phyloP scores from a whole-genome alignment of 768 basidiomycete genomes.

The Paxillus rubicundulus region DNA sequence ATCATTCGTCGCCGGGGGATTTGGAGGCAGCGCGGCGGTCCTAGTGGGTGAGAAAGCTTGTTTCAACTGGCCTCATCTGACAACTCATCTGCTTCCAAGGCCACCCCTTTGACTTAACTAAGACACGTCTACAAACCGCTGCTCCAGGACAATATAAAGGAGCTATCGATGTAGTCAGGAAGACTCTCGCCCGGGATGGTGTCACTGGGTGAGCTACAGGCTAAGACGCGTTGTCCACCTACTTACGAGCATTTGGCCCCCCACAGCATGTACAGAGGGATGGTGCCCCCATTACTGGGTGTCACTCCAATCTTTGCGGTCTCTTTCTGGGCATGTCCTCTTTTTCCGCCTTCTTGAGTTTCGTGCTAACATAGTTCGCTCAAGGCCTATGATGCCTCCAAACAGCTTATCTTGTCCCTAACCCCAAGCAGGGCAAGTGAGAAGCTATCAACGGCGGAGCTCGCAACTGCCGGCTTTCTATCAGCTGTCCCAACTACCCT shows the following conservation, averaged over 20 bases:
- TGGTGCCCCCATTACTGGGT: slow-evolving; percentile 89
- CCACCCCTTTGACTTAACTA: slow-evolving; percentile 96
- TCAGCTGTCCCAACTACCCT: slow-evolving; percentile 91
- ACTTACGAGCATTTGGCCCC: slow-evolving; percentile 2
- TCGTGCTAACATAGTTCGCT: slow-evolving; percentile 8
- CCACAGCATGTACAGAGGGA: slow-evolving; percentile 80
- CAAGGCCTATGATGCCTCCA: slow-evolving; percentile 92
- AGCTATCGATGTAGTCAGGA: slow-evolving; percentile 89
- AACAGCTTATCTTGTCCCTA: slow-evolving; percentile 71
- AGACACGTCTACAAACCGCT: slow-evolving; percentile 95
- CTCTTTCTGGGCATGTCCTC: slow-evolving; percentile 84
- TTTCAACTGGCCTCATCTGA: not conserved
- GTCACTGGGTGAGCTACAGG: slow-evolving; percentile 64
- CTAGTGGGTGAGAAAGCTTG: slow-evolving; percentile 68
- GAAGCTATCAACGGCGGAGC: slow-evolving; percentile 67
- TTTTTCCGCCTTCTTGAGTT: not conserved
- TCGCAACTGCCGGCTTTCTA: slow-evolving; percentile 91
- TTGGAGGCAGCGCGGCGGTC: slow-evolving; percentile 85
- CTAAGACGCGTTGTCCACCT: not conserved
- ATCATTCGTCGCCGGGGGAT: slow-evolving; percentile 91
- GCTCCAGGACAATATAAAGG: slow-evolving; percentile 85
- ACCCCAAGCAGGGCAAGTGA: slow-evolving; percentile 77
- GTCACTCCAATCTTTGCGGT: slow-evolving; percentile 98
- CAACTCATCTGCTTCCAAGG: slow-evolving; percentile 45
- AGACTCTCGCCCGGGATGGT: slow-evolving; percentile 90